These are phyloP conservation scores for Colletotrichum sp. DNA, from an alignment of 2,329 filamentous ascomycete genomes.

Conservation along the genomic window DNA sequence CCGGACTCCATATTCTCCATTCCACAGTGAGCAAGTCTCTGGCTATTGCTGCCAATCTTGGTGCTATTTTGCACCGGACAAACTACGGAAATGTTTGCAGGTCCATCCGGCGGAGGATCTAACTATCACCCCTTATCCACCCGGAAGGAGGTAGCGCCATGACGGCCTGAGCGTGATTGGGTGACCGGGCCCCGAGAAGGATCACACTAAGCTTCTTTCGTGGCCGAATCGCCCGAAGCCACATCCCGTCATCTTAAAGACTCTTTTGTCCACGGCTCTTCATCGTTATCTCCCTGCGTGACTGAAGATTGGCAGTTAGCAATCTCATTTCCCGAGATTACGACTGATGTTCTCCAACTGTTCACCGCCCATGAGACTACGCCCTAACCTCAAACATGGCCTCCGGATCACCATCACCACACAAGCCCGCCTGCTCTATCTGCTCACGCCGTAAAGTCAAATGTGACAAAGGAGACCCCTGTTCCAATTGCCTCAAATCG, in stretches of 20 bases:
- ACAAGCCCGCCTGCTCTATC: constrained; percentile 32
- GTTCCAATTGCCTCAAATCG: constrained; percentile 48
- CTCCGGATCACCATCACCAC: neutral
- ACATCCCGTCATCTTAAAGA: neutral
- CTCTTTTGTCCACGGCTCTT: neutral
- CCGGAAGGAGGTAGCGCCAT: neutral
- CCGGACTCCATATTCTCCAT: neutral
- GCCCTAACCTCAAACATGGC: neutral
- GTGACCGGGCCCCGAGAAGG: neutral
- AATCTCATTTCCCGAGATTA: neutral
- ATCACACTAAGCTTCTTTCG: neutral
- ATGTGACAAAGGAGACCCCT: constrained; percentile 45
- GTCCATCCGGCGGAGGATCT: neutral
- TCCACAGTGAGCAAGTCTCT: neutral
- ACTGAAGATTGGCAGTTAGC: neutral
- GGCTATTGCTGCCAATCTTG: neutral
- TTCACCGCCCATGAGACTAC: neutral
- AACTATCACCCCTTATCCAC: neutral
- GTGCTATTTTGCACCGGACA: neutral
- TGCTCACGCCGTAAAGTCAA: constrained; percentile 46
- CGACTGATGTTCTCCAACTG: neutral
- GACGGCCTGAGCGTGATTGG: neutral
- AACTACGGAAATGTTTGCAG: neutral
- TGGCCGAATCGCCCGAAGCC: neutral
- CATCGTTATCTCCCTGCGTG: accelerated